Evolutionary conservation across 345 rosid genomes (phyloP), one percentile per base, ranked within the genome.

Genomic region (Firmiana major): DNA sequence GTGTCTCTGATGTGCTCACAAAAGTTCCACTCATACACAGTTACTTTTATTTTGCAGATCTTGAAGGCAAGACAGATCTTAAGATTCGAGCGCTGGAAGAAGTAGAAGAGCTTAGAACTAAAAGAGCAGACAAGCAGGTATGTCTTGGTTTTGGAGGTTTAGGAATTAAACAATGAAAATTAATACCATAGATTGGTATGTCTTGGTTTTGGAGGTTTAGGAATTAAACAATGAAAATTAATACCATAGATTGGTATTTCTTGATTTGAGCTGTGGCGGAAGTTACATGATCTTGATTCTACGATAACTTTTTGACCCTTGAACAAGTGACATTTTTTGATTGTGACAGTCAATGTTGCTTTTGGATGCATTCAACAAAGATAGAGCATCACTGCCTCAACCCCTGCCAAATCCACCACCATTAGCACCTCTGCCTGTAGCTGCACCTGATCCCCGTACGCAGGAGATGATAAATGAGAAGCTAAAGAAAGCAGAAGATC

Each of bases 391-490:
- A 63, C 91, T 97, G 81, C 99, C 97, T 45, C 97, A 92, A 79
- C 97, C 99, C 5, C 75, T 84, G 34, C 97, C 91, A 75, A 89
- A 89, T 74, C 94, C 90, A 76, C 93, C 88, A 15, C 83, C 97
- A 36, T 74, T 90, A 83, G 90, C 95, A 76, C 83, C 95, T 49
- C 79, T 93, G 84, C 94, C 90, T 51, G 74, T 82, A 7, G 86
- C 89, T 81, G 83, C 91, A 34, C 97, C 93, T 0, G 99, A 97
- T 90, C 85, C 97, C 75, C 97, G 89, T 53, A 94, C 93, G 9
- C 99, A 97, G 80, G 99, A 94, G 81, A 92, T 97, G 99, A 97
- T 97, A 79, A 94, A 97, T 67, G 98, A 94, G 85, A 97, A 97
- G 86, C 80, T 97, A 81, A 94, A 92, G 89, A 97, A 91, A 87